Conservation (phyloP, 352 stramenopile genomes). For the Albugo candida region DNA sequence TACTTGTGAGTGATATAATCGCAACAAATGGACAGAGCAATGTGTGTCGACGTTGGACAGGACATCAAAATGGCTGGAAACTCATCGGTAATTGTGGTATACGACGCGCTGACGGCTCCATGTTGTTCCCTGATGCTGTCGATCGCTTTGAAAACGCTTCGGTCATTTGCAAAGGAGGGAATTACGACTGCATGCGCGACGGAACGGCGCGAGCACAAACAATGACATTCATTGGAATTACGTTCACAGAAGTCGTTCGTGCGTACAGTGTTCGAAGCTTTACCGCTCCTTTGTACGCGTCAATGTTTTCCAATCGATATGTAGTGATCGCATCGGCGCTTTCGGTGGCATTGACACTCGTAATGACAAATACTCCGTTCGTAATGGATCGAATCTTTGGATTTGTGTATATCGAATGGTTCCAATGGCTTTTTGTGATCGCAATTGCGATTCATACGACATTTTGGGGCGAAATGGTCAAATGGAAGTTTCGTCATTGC, state of each 20-base stretch:
- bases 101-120: slow-evolving; percentile 17
- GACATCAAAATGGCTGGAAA: slow-evolving; percentile 28
- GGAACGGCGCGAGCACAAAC: slow-evolving; percentile 43
- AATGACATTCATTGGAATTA: slow-evolving; percentile 47
- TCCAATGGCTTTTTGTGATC: slow-evolving; percentile 25
- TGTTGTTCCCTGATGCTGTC: slow-evolving; percentile 26
- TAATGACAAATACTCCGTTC: slow-evolving; percentile 30
- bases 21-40: no score
- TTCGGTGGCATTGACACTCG: slow-evolving; percentile 29
- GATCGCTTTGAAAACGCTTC: slow-evolving; percentile 17
- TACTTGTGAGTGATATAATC: slow-evolving; percentile 16
- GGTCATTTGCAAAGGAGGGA: slow-evolving; percentile 27
- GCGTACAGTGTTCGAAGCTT: slow-evolving; percentile 63
- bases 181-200: slow-evolving; percentile 36
- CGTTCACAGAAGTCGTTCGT: slow-evolving; percentile 54
- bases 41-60: slow-evolving; percentile 34
- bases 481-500: slow-evolving; percentile 18
- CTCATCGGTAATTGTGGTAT: slow-evolving; percentile 35
- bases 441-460: slow-evolving; percentile 22
- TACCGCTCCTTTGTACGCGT: slow-evolving; percentile 30
- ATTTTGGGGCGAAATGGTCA: slow-evolving; percentile 39
- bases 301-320: slow-evolving; percentile 48
- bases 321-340: slow-evolving; percentile 31
- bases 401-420: slow-evolving; percentile 44
- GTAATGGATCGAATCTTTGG: slow-evolving; percentile 43